phyloP scores from a whole-genome alignment of 2,329 filamentous ascomycete genomes.

The Ceratocystis albifundus region DNA sequence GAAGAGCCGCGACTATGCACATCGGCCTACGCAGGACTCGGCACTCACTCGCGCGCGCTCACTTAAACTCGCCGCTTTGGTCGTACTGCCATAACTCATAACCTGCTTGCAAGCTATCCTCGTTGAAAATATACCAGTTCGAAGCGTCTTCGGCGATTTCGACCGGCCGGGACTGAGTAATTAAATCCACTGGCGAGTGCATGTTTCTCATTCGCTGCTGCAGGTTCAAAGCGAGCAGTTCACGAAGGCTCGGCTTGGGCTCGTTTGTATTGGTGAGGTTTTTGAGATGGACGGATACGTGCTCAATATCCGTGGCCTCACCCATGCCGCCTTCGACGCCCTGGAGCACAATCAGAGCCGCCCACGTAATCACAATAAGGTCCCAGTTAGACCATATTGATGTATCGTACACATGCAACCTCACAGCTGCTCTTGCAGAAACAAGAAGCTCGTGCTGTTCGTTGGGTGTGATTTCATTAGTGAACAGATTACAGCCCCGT shows the following conservation, averaged over 20 bases:
- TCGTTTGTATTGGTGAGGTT: conserved; percentile 28
- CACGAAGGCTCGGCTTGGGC: conserved; percentile 26
- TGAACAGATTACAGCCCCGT: conserved; percentile 33
- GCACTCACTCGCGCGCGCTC: too few relatives aligned
- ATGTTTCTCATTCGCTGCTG: conserved; percentile 27
- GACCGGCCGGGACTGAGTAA: conserved; percentile 21
- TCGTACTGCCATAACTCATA: conserved; percentile 24
- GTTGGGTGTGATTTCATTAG: conserved; percentile 31
- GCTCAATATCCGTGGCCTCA: conserved; percentile 29
- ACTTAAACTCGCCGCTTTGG: not conserved
- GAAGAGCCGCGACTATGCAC: too few relatives aligned
- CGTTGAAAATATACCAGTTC: conserved; percentile 28
- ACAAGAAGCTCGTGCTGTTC: conserved; percentile 35
- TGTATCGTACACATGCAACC: conserved; percentile 33
- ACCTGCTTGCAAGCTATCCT: conserved; percentile 26
- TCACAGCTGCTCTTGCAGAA: conserved; percentile 33
- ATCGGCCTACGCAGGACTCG: too few relatives aligned
- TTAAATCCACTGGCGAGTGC: conserved; percentile 25
- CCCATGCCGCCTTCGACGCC: conserved; percentile 33
- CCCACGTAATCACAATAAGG: conserved; percentile 36
- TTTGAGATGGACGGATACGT: conserved; percentile 28
- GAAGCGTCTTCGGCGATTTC: conserved; percentile 23
- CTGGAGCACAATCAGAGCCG: conserved; percentile 35
- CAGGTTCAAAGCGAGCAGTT: conserved; percentile 26
- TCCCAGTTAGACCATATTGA: conserved; percentile 38